Evolutionary conservation across 2,329 filamentous ascomycete genomes (phyloP).

Genomic region (Fusarium papillatum): DNA sequence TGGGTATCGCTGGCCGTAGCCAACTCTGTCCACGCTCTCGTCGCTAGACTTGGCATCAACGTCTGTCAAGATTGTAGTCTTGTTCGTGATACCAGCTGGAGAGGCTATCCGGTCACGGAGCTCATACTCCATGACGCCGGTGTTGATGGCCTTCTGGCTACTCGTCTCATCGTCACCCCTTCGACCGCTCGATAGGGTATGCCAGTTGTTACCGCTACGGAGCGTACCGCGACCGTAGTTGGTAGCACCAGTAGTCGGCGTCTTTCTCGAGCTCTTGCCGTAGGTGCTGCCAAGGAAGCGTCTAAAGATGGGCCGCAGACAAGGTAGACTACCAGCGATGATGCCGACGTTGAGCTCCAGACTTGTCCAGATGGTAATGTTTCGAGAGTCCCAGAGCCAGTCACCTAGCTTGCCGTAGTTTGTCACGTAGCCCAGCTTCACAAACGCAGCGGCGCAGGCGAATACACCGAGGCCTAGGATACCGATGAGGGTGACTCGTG

Average conservation of each 20-base stretch:
- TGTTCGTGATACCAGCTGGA: conserved; percentile 18
- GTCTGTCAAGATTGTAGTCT: conserved; percentile 38
- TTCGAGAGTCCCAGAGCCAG: conserved; percentile 59
- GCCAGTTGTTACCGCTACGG: conserved; percentile 42
- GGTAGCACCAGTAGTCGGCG: conserved; percentile 39
- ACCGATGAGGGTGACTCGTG: conserved; percentile 55
- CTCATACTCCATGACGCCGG: conserved; percentile 42
- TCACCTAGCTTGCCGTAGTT: conserved; percentile 56
- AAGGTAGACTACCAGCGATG: conserved; percentile 52
- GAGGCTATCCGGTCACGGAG: conserved; percentile 36
- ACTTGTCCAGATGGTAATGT: conserved; percentile 62
- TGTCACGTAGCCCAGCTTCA: conserved; percentile 55
- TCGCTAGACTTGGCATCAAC: conserved; percentile 41
- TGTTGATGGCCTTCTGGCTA: conserved; percentile 47
- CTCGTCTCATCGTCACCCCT: conserved; percentile 41
- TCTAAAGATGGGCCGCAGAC: conserved; percentile 51
- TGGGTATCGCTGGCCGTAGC: conserved; percentile 6
- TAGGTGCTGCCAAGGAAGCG: conserved; percentile 47
- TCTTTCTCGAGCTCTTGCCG: conserved; percentile 46
- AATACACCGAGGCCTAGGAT: conserved; percentile 60
- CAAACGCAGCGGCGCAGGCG: conserved; percentile 56
- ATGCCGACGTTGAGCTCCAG: conserved; percentile 54
- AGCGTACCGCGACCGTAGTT: conserved; percentile 42
- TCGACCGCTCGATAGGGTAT: conserved; percentile 37
- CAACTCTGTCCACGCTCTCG: conserved; percentile 35